These are phyloP conservation scores for Penicillium polonicum DNA, from an alignment of 2,329 filamentous ascomycete species.

Conservation along the genomic window DNA sequence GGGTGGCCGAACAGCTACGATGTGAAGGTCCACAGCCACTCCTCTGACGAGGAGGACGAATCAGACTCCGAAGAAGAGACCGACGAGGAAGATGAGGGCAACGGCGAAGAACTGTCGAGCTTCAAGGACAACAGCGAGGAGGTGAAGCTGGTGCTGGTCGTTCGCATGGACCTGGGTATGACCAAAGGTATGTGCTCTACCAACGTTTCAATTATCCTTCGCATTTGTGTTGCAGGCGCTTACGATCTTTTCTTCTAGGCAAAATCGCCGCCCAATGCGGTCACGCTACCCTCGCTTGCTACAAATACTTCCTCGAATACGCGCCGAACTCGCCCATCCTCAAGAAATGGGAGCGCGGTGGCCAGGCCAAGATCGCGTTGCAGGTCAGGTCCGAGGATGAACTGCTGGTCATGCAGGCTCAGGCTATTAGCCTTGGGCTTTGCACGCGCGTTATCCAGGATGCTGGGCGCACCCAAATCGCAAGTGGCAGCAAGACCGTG, in stretches of 20 bases:
- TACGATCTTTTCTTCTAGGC: slow-evolving; percentile 52
- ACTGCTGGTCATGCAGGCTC: slow-evolving; percentile 70
- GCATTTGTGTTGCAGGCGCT: neutral
- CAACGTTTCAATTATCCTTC: neutral
- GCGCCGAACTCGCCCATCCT: slow-evolving; percentile 62
- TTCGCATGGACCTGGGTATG: slow-evolving; percentile 94
- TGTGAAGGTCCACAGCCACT: slow-evolving; percentile 47
- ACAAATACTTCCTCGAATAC: slow-evolving; percentile 70
- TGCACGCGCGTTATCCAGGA: slow-evolving; percentile 90
- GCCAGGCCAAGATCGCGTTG: slow-evolving; percentile 91
- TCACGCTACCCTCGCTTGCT: slow-evolving; percentile 96
- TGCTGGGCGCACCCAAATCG: slow-evolving; percentile 96
- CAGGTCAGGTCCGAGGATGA: slow-evolving; percentile 85
- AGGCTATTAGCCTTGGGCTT: slow-evolving; percentile 78
- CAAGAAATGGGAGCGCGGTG: slow-evolving; percentile 77
- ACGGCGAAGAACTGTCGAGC: slow-evolving; percentile 47
- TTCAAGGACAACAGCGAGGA: slow-evolving; percentile 66
- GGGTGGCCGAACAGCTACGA: slow-evolving; percentile 57
- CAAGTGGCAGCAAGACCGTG: slow-evolving; percentile 86
- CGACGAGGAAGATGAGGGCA: slow-evolving; percentile 67
- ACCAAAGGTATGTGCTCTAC: slow-evolving; percentile 70
- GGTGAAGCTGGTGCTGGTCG: slow-evolving; percentile 90
- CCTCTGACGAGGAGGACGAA: slow-evolving; percentile 43
- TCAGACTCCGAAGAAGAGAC: slow-evolving; percentile 60
- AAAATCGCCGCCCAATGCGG: slow-evolving; percentile 96